Conservation (phyloP, 208 protist species). For the Leishmania aethiopica region DNA sequence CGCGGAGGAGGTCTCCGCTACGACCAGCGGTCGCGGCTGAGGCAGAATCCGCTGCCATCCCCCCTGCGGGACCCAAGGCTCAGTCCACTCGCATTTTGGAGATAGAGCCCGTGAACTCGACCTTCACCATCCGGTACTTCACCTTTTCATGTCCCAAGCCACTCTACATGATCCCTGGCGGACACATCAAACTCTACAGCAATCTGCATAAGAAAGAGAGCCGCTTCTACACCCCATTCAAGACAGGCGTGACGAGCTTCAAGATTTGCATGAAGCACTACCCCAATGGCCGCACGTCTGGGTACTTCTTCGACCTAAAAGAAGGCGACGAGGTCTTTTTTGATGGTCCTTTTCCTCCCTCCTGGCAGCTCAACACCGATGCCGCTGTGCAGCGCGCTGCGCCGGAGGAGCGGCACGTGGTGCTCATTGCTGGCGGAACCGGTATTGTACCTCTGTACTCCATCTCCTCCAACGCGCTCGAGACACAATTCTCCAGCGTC, state of each 20-base stretch:
- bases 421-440: constrained; percentile 71
- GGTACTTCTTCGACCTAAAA: constrained; percentile 44
- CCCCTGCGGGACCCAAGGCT: background rate
- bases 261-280: constrained; percentile 59
- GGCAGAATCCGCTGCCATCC: background rate
- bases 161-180: constrained; percentile 48
- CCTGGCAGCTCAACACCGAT: constrained; percentile 52
- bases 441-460: constrained; percentile 67
- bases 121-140: constrained; percentile 33
- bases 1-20: constrained; percentile 22
- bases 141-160: constrained; percentile 46
- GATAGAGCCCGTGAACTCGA: constrained; percentile 25
- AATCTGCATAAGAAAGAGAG: constrained; percentile 24
- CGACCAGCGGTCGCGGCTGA: background rate
- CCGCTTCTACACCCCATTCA: constrained; percentile 60
- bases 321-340: constrained; percentile 52
- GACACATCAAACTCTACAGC: constrained; percentile 58
- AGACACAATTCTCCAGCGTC: constrained; percentile 40
- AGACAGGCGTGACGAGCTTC: constrained; percentile 51
- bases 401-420: constrained; percentile 37
- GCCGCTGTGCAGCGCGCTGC: constrained; percentile 22
- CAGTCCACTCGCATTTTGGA: constrained; percentile 36
- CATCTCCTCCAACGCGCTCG: constrained; percentile 49
- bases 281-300: constrained; percentile 42
- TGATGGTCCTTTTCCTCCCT: constrained; percentile 51